A percentile compares a stretch with the other conserved stretches of the same genome.
Evolutionary conservation across 1,284 basidiomycete species (phyloP).

Genomic region (Wallemia ichthyophaga): DNA sequence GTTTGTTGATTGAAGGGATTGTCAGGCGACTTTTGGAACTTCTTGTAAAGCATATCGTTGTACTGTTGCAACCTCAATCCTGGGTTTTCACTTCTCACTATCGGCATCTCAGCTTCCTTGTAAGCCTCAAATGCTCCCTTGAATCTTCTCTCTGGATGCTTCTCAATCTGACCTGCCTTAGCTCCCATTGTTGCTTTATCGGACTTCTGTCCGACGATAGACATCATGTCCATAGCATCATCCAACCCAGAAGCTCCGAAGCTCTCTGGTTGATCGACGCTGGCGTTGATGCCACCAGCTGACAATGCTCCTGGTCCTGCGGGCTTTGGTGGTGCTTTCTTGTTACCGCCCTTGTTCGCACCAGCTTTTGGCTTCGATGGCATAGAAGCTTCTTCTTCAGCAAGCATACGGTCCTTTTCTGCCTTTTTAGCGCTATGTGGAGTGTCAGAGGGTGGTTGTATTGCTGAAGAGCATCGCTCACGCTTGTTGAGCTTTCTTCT

Average conservation of each 20-base stretch:
- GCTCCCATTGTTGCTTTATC: constrained; percentile 66
- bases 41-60: constrained; percentile 44
- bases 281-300: constrained; percentile 22
- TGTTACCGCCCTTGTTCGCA: constrained; percentile 25
- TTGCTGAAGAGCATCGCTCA: constrained; percentile 2
- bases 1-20: constrained; percentile 64
- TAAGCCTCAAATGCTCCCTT: constrained; percentile 85
- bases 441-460: neutral
- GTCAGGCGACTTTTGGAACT: constrained; percentile 64
- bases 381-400: constrained; percentile 47
- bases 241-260: constrained; percentile 66
- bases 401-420: constrained; percentile 40
- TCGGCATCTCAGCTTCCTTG: constrained; percentile 59
- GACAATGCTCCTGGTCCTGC: constrained; percentile 45
- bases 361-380: constrained; percentile 33
- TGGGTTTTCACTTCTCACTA: constrained; percentile 35
- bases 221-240: constrained; percentile 64
- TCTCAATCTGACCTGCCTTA: constrained; percentile 58
- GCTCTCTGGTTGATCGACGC: constrained; percentile 26
- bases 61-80: constrained; percentile 61
- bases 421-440: constrained; percentile 43
- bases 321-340: constrained; percentile 22
- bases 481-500: constrained; percentile 41
- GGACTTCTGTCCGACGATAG: constrained; percentile 62
- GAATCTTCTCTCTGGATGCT: constrained; percentile 78